Conservation (phyloP, 495 filamentous ascomycete species). For the Hypoxylon lienhwacheense region DNA sequence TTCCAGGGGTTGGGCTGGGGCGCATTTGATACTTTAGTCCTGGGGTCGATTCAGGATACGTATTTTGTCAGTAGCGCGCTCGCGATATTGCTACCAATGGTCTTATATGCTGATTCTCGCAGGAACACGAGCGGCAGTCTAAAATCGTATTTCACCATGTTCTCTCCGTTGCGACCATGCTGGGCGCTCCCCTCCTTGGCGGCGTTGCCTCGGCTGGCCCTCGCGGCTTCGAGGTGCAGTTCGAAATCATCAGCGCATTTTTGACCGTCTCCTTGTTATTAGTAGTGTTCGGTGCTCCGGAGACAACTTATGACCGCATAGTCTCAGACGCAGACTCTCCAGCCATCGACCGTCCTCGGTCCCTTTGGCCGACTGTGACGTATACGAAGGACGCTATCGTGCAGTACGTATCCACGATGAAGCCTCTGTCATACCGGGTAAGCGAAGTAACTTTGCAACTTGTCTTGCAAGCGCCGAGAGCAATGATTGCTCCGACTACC, state of each 20-base stretch:
- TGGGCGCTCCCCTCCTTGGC: constrained; percentile 53
- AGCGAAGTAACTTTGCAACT: constrained; percentile 27
- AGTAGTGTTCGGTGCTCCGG: constrained; percentile 50
- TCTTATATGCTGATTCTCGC: constrained; percentile 20
- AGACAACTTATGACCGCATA: constrained; percentile 51
- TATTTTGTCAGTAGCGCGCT: constrained; percentile 49
- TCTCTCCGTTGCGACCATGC: constrained; percentile 48
- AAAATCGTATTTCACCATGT: constrained; percentile 45
- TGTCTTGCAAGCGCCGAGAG: constrained; percentile 47
- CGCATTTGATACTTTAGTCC: constrained; percentile 51
- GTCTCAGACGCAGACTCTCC: constrained; percentile 23
- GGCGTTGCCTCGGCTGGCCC: constrained; percentile 45
- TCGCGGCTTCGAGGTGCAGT: constrained; percentile 47
- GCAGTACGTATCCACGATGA: constrained; percentile 44
- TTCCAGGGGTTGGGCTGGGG: constrained; percentile 59
- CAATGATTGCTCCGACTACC: constrained; percentile 50
- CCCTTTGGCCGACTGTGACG: constrained; percentile 37
- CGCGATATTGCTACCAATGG: neutral
- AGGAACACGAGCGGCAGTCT: constrained; percentile 53
- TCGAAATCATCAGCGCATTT: constrained; percentile 51
- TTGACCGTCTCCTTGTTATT: constrained; percentile 49
- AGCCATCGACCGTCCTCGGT: constrained; percentile 39
- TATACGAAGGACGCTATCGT: constrained; percentile 35
- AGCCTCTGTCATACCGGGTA: constrained; percentile 42
- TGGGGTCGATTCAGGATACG: constrained; percentile 52